Evolutionary conservation across 306 rosid species (phyloP).

Genomic region (Senna tora): DNA sequence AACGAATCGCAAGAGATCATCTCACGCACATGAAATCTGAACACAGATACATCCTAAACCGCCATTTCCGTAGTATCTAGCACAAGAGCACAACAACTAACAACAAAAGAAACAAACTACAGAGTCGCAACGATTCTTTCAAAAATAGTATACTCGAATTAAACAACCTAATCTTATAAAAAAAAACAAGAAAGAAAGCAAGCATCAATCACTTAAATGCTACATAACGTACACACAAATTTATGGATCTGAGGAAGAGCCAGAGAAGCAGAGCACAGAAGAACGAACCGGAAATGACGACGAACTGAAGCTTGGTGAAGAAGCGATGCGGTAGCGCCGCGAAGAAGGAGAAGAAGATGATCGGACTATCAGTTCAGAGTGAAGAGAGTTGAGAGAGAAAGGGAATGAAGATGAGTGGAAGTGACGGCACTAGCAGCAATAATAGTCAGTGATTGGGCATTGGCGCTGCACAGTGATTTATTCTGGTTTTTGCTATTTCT

Average conservation of each 20-base stretch:
- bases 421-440: background rate
- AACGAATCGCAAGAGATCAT: background rate
- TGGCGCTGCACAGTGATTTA: slow-evolving; percentile 8
- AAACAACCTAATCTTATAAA: background rate
- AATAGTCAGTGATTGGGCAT: slow-evolving; percentile 3
- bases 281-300: slow-evolving; percentile 5
- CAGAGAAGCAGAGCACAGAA: slow-evolving; percentile 41
- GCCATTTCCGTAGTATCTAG: background rate
- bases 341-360: background rate
- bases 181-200: background rate
- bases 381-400: background rate
- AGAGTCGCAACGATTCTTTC: slow-evolving; percentile 4
- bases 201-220: background rate
- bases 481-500: background rate
- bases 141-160: background rate
- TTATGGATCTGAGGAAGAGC: slow-evolving; percentile 37
- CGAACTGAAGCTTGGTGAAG: background rate
- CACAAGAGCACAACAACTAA: background rate
- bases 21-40: background rate
- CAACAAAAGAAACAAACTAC: background rate
- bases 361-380: no score
- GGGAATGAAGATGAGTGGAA: background rate
- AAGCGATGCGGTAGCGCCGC: background rate
- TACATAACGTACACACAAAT: background rate
- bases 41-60: background rate